Percentiles rank a stretch among this genome's conserved stretches.
Evolutionary conservation across 2,329 filamentous ascomycete species (phyloP).

Genomic region (Stemphylium vesicarium): DNA sequence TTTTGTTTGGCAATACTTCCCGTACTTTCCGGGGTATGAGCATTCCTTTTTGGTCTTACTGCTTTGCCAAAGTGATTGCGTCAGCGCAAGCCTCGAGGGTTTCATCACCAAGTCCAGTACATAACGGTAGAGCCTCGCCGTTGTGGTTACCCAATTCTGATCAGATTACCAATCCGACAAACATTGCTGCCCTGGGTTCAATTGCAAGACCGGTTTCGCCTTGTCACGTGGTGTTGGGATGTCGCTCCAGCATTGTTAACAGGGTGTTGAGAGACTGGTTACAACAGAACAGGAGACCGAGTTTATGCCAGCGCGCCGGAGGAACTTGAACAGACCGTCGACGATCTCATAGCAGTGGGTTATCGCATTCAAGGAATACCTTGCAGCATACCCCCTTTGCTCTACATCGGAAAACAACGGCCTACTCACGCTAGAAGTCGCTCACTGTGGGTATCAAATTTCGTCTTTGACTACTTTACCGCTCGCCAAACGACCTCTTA

Average conservation of each 20-base stretch:
- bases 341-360: background rate
- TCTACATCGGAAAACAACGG: background rate
- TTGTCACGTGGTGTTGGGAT: constrained; percentile 6
- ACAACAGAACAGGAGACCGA: constrained; percentile 2
- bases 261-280: constrained; percentile 7
- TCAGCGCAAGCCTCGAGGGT: background rate
- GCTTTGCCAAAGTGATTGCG: background rate
- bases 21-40: constrained; percentile 1
- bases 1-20: background rate
- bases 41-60: background rate
- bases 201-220: background rate
- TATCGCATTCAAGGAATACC: background rate
- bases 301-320: background rate
- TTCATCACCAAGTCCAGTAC: background rate
- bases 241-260: constrained; percentile 7
- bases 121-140: background rate
- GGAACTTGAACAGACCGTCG: background rate
- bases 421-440: background rate
- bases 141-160: background rate
- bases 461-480: background rate
- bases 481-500: background rate
- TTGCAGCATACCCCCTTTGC: background rate
- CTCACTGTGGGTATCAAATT: background rate
- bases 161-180: background rate
- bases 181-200: background rate